phyloP scores from a whole-genome alignment of 2,329 filamentous ascomycete species.

The Bipolaris victoriae region DNA sequence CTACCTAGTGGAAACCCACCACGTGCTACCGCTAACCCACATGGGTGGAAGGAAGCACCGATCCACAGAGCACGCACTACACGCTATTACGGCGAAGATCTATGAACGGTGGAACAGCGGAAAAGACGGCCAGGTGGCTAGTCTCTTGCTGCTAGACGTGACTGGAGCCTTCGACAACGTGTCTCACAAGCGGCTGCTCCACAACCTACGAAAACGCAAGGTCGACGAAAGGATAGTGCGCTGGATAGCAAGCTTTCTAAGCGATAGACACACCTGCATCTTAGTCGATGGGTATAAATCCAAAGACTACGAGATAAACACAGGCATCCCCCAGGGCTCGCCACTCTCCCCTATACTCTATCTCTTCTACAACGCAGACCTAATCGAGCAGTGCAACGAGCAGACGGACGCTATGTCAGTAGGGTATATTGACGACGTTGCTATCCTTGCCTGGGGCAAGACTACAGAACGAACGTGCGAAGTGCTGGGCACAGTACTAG shows the following conservation, averaged over 20 bases:
- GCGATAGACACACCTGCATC: constrained; percentile 22
- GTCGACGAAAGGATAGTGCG: constrained; percentile 22
- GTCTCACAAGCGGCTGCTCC: constrained; percentile 29
- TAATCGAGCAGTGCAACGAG: constrained; percentile 30
- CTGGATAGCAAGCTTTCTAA: constrained; percentile 28
- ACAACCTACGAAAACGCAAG: constrained; percentile 26
- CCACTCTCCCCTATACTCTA: constrained; percentile 42
- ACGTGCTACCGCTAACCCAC: constrained; percentile 26
- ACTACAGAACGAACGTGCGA: constrained; percentile 25
- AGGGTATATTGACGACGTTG: constrained; percentile 35
- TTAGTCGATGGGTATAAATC: constrained; percentile 21
- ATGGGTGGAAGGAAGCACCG: constrained; percentile 34
- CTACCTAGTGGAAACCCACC: constrained; percentile 21
- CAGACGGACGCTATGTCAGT: constrained; percentile 14
- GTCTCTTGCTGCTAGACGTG: constrained; percentile 40
- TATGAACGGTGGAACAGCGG: constrained; percentile 26
- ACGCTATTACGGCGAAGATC: constrained; percentile 35
- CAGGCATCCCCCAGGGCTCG: constrained; percentile 40
- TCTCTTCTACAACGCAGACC: constrained; percentile 43
- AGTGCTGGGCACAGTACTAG: constrained; percentile 18
- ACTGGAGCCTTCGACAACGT: constrained; percentile 40
- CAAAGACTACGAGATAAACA: constrained; percentile 19
- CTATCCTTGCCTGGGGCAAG: constrained; percentile 24
- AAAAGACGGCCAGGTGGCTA: constrained; percentile 25
- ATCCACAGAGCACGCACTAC: constrained; percentile 35